Percentiles rank a stretch among this genome's conserved stretches.
Conservation (phyloP, 2,329 filamentous ascomycete species). For the Myriosclerotinia scirpicola region DNA sequence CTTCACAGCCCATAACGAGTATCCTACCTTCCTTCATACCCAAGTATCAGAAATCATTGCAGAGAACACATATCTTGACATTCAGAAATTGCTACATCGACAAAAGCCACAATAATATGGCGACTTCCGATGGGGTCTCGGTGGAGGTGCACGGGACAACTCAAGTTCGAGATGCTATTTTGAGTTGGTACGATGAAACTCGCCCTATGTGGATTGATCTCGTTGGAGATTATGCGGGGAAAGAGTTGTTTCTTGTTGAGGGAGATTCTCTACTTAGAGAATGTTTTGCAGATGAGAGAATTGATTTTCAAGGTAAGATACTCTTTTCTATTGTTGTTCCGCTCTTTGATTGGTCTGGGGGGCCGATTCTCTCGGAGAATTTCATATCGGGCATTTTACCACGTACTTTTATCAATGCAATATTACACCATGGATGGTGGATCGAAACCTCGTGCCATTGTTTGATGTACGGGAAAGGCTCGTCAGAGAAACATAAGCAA, state of each 20-base stretch:
- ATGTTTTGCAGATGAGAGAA: slow-evolving; percentile 59
- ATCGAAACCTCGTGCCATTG: neutral
- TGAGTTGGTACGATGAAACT: slow-evolving; percentile 46
- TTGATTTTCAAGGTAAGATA: slow-evolving; percentile 58
- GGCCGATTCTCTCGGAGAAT: slow-evolving; percentile 7
- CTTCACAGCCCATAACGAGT: slow-evolving; percentile 5
- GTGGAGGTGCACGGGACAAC: slow-evolving; percentile 21
- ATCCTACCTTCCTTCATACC: neutral
- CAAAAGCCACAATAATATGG: slow-evolving; percentile 19
- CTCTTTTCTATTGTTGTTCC: neutral
- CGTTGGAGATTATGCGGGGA: slow-evolving; percentile 73
- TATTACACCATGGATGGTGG: neutral
- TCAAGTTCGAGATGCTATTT: slow-evolving; percentile 30
- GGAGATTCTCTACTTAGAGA: slow-evolving; percentile 70
- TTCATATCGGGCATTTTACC: neutral
- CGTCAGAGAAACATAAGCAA: neutral
- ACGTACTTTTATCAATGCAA: neutral
- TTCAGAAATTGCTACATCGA: slow-evolving; percentile 9
- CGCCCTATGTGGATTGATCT: slow-evolving; percentile 57
- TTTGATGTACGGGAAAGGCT: neutral
- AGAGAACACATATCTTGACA: slow-evolving; percentile 1
- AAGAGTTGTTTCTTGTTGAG: slow-evolving; percentile 70
- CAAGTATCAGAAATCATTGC: slow-evolving; percentile 10
- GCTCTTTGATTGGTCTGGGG: neutral
- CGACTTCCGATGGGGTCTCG: slow-evolving; percentile 17